Evolutionary conservation across 768 basidiomycete genomes (phyloP).

Genomic region (Postia placenta): DNA sequence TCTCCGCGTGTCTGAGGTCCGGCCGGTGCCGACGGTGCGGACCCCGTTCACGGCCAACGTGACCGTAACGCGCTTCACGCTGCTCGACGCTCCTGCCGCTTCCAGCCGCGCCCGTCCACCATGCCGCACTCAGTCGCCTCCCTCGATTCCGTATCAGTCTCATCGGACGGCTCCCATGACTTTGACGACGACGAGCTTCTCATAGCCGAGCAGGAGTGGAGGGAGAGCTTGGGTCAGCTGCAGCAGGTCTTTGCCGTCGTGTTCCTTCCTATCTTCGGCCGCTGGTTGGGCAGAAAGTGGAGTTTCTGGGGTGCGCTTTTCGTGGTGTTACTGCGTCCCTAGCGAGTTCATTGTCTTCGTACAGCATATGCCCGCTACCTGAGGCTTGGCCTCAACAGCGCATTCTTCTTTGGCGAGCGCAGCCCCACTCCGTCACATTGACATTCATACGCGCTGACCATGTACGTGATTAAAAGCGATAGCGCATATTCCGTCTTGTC

Average conservation of each 20-base stretch:
- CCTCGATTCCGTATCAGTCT: slow-evolving; percentile 48
- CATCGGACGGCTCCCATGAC: slow-evolving; percentile 47
- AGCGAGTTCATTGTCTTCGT: neutral
- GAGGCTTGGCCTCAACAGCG: slow-evolving; percentile 51
- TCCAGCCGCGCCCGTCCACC: too few species aligned
- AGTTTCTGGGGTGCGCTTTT: slow-evolving; percentile 68
- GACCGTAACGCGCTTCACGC: too few species aligned
- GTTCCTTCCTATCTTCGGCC: slow-evolving; percentile 80
- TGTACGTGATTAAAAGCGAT: too few species aligned
- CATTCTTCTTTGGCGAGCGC: slow-evolving; percentile 51
- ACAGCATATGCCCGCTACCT: slow-evolving; percentile 70
- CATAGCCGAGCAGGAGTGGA: slow-evolving; percentile 87
- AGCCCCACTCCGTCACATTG: neutral
- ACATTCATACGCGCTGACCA: neutral
- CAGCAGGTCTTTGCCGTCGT: slow-evolving; percentile 76
- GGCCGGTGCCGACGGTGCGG: neutral
- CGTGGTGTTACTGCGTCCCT: slow-evolving; percentile 9
- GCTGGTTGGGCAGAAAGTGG: slow-evolving; percentile 82
- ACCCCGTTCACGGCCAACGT: too few species aligned
- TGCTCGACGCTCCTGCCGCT: too few species aligned
- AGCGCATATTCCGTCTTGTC: too few species aligned
- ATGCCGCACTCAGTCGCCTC: slow-evolving; percentile 64
- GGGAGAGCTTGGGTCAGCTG: slow-evolving; percentile 82
- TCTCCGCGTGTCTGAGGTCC: neutral
- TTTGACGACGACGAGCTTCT: slow-evolving; percentile 65